These are phyloP conservation scores for Babesia gibsoni DNA, from an alignment of 169 alveolate species.

Conservation along the genomic window DNA sequence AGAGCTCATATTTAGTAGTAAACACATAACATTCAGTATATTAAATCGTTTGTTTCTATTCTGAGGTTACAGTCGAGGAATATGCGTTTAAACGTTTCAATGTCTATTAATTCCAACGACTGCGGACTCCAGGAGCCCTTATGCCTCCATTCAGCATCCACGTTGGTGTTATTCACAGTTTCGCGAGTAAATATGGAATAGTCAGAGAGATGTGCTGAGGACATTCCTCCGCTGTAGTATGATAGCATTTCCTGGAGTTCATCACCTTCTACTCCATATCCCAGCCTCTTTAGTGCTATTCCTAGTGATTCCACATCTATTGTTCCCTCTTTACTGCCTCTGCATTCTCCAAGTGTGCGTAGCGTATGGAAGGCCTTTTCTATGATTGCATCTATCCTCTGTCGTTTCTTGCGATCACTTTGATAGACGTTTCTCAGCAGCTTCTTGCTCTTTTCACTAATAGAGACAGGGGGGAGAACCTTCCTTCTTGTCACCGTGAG, in stretches of 20 bases:
- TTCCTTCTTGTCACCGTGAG: background rate
- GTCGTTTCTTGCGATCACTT: background rate
- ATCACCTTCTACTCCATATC: conserved; percentile 6
- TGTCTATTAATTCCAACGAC: background rate
- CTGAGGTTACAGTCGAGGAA: conserved; percentile 47
- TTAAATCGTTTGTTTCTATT: conserved; percentile 29
- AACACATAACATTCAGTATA: background rate
- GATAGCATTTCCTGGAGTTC: conserved; percentile 19
- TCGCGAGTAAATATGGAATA: background rate
- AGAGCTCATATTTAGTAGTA: background rate
- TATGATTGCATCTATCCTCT: background rate
- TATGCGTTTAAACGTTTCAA: background rate
- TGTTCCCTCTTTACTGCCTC: background rate
- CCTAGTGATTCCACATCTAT: background rate
- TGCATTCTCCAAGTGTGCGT: conserved; percentile 9
- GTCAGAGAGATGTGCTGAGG: conserved; percentile 5
- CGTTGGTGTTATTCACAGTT: conserved; percentile 8
- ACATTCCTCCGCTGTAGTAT: background rate
- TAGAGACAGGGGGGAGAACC: conserved; percentile 23
- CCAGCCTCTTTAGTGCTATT: conserved; percentile 15
- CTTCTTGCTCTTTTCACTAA: conserved; percentile 9
- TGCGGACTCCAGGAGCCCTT: background rate
- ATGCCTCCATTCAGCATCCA: conserved; percentile 23
- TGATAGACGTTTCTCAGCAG: conserved; percentile 17
- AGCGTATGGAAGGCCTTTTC: conserved; percentile 25